Conservation (phyloP, 441 rosid genomes). For the Manihot esculenta region DNA sequence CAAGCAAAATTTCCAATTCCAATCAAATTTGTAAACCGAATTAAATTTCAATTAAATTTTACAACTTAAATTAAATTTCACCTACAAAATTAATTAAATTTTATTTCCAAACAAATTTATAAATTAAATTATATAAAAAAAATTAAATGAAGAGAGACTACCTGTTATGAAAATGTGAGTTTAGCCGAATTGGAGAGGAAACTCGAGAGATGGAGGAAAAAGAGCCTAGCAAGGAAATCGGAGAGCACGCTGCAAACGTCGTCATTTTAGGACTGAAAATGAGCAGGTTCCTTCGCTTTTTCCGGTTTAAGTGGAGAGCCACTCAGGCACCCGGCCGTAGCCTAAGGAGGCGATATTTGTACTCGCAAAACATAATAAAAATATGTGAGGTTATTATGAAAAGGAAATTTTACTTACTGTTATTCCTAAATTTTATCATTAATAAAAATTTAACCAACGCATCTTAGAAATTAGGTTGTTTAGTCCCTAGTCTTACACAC, state of each 20-base stretch:
- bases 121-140: not conserved
- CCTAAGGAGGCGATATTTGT: not conserved
- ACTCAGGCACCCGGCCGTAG: not conserved
- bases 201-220: constrained; percentile 29
- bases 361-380: not conserved
- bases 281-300: not conserved
- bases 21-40: too few relatives aligned
- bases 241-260: constrained; percentile 41
- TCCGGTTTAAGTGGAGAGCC: not conserved
- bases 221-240: constrained; percentile 30
- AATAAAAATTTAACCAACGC: too few relatives aligned
- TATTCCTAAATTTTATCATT: too few relatives aligned
- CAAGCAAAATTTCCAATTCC: too few relatives aligned
- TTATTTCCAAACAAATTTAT: too few relatives aligned
- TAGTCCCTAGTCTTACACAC: too few relatives aligned
- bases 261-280: constrained; percentile 27
- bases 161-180: constrained; percentile 43
- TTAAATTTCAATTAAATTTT: too few relatives aligned
- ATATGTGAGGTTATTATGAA: too few relatives aligned
- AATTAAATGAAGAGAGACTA: constrained; percentile 21
- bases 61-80: too few relatives aligned
- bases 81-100: too few relatives aligned
- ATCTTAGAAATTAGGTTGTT: too few relatives aligned
- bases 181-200: constrained; percentile 38
- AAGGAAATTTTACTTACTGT: too few relatives aligned